A percentile compares a stretch with the other conserved stretches of the same genome.
These are phyloP conservation scores for Leccinum huronense DNA, from an alignment of 1,284 basidiomycete genomes.

Conservation along the genomic window DNA sequence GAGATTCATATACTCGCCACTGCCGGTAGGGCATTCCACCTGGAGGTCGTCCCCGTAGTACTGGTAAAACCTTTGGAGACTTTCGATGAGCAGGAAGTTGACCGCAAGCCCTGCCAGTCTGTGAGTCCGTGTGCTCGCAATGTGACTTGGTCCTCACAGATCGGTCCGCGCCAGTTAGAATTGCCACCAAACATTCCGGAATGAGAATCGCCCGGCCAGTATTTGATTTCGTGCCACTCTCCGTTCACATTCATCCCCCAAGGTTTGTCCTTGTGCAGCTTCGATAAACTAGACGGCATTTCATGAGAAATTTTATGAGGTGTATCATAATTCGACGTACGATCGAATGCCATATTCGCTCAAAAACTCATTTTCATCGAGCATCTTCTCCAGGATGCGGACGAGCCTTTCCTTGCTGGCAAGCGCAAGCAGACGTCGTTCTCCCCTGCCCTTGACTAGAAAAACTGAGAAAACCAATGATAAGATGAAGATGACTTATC, in stretches of 20 bases:
- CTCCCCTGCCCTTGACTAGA: conserved; percentile 74
- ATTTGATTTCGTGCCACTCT: conserved; percentile 87
- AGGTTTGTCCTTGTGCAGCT: conserved; percentile 87
- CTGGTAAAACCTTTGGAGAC: conserved; percentile 94
- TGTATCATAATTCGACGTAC: conserved; percentile 38
- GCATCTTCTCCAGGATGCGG: conserved; percentile 91
- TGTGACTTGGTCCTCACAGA: conserved; percentile 51
- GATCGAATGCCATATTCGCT: conserved; percentile 95
- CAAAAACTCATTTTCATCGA: conserved; percentile 95
- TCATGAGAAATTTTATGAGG: conserved; percentile 7
- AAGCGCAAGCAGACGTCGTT: conserved; percentile 86
- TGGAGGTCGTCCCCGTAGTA: conserved; percentile 89
- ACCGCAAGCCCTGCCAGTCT: conserved; percentile 73
- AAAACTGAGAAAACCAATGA: conserved; percentile 13
- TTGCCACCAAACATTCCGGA: conserved; percentile 99
- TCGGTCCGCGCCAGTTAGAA: conserved; percentile 92
- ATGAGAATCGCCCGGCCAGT: conserved; percentile 97
- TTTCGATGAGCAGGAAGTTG: conserved; percentile 93
- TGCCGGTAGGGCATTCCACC: conserved; percentile 94
- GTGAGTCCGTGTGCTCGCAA: background rate
- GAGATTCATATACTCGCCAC: conserved; percentile 94
- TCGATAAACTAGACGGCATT: conserved; percentile 62
- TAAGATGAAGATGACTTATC: conserved; percentile 2
- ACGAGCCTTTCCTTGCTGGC: conserved; percentile 89
- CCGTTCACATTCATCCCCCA: conserved; percentile 96